Percentiles rank a stretch among this genome's conserved stretches.
These are phyloP conservation scores for Neurospora tetrasperma DNA, from an alignment of 495 filamentous ascomycete genomes.

Conservation along the genomic window DNA sequence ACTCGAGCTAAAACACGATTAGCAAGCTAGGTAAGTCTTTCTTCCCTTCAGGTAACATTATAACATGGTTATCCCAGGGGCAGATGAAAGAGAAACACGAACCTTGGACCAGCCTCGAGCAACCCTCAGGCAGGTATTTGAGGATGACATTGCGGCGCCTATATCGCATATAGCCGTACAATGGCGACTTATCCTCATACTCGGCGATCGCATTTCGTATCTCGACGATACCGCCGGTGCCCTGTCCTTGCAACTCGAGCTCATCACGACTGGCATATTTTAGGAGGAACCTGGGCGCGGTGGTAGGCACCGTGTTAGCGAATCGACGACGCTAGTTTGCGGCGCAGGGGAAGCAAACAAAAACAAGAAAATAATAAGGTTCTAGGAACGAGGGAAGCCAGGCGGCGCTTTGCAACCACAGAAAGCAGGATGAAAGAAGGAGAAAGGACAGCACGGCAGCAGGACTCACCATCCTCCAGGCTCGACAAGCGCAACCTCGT, in stretches of 20 bases:
- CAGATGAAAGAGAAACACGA: slow-evolving; percentile 17
- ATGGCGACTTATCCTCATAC: slow-evolving; percentile 73
- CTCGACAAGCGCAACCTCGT: slow-evolving; percentile 69
- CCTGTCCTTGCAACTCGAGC: slow-evolving; percentile 65
- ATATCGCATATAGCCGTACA: slow-evolving; percentile 89
- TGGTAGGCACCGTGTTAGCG: slow-evolving; percentile 11
- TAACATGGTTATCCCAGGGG: background rate
- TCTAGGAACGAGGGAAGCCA: background rate
- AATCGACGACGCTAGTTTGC: background rate
- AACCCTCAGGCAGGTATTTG: slow-evolving; percentile 83
- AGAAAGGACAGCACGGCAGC: background rate
- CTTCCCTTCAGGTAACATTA: background rate
- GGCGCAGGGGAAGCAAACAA: background rate
- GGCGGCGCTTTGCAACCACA: background rate
- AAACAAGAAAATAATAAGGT: background rate
- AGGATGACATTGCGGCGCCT: slow-evolving; percentile 82
- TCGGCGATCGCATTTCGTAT: slow-evolving; percentile 64
- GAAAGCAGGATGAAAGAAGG: background rate
- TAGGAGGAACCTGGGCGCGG: slow-evolving; percentile 69
- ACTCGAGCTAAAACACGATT: slow-evolving; percentile 57
- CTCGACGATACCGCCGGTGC: slow-evolving; percentile 77
- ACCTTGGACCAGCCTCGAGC: slow-evolving; percentile 89
- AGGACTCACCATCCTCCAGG: slow-evolving; percentile 83
- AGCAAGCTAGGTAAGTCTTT: slow-evolving; percentile 4
- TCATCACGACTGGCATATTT: slow-evolving; percentile 87